Evolutionary conservation across 176 grass and related monocot genomes (phyloP).

Genomic region (Hordeum marinum): DNA sequence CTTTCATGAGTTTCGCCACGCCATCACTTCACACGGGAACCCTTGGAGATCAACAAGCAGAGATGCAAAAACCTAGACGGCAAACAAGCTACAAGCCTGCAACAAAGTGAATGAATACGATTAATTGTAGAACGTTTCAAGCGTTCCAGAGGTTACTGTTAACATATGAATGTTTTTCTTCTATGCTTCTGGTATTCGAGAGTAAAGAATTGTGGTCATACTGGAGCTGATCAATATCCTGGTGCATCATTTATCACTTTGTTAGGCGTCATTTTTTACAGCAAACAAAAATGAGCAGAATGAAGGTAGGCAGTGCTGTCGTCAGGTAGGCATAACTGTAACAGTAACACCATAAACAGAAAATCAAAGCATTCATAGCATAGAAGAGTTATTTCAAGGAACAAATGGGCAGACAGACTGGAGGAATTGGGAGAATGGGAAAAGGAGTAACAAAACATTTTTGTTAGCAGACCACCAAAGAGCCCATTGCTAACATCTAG

Average conservation of each 20-base stretch:
- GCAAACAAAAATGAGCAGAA: not conserved
- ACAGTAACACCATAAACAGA: not conserved
- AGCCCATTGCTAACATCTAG: not conserved
- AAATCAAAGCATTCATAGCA: not conserved
- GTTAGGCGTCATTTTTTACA: not conserved
- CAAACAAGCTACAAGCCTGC: slow-evolving; percentile 18
- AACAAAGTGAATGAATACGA: not conserved
- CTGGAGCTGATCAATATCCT: not conserved
- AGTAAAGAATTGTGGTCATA: not conserved
- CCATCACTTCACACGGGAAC: not conserved
- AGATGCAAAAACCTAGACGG: slow-evolving; percentile 20
- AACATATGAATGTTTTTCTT: not conserved
- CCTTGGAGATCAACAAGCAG: slow-evolving; percentile 22
- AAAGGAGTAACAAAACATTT: not conserved
- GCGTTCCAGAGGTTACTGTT: not conserved
- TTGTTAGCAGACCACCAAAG: not conserved
- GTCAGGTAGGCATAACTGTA: not conserved
- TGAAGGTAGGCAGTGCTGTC: not conserved
- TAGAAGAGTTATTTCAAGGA: not conserved
- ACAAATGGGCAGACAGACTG: not conserved
- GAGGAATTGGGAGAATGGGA: not conserved
- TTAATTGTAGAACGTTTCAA: not conserved
- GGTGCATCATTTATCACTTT: not conserved
- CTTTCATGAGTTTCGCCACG: slow-evolving; percentile 1
- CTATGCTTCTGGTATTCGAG: not conserved